Evolutionary conservation across 306 rosid species (phyloP).

Genomic region (Astragalus membranaceus): DNA sequence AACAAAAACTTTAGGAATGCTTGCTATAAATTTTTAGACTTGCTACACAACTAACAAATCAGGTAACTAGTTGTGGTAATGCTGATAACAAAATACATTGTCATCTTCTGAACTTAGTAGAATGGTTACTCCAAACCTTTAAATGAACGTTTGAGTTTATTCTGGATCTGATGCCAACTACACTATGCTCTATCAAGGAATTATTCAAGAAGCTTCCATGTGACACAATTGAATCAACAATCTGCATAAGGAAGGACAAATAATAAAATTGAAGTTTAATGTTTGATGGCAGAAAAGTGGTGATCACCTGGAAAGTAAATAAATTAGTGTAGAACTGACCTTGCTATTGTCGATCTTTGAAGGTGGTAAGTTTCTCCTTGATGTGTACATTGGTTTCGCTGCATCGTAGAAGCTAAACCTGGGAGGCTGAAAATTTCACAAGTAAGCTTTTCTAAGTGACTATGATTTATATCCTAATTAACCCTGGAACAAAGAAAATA

Average conservation of each 20-base stretch:
- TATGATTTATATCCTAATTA: conserved; percentile 2
- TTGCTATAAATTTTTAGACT: not conserved
- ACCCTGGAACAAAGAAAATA: not conserved
- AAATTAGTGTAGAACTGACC: conserved; percentile 38
- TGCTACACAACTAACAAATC: conserved; percentile 1
- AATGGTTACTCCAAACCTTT: conserved; percentile 50
- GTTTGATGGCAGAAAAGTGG: conserved; percentile 6
- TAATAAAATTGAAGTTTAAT: not conserved
- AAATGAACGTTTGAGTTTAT: conserved; percentile 68
- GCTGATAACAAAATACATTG: not conserved
- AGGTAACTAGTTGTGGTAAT: not conserved
- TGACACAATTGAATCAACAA: conserved; percentile 81
- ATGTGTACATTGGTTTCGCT: conserved; percentile 79
- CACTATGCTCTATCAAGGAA: conserved; percentile 79
- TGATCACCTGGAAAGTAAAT: not conserved
- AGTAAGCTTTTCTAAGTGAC: conserved; percentile 14
- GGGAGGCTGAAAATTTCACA: conserved; percentile 59
- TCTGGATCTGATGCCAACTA: conserved; percentile 87
- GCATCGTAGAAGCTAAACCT: conserved; percentile 84
- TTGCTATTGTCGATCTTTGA: conserved; percentile 76
- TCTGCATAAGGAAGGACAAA: conserved; percentile 44
- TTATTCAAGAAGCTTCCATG: conserved; percentile 88
- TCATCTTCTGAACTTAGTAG: not conserved
- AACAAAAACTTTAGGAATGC: not conserved
- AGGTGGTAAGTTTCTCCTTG: conserved; percentile 95